Percentiles rank a stretch among this genome's conserved stretches.
Evolutionary conservation across 2,329 filamentous ascomycete genomes (phyloP).

Genomic region (Colletotrichum cordylinicola): DNA sequence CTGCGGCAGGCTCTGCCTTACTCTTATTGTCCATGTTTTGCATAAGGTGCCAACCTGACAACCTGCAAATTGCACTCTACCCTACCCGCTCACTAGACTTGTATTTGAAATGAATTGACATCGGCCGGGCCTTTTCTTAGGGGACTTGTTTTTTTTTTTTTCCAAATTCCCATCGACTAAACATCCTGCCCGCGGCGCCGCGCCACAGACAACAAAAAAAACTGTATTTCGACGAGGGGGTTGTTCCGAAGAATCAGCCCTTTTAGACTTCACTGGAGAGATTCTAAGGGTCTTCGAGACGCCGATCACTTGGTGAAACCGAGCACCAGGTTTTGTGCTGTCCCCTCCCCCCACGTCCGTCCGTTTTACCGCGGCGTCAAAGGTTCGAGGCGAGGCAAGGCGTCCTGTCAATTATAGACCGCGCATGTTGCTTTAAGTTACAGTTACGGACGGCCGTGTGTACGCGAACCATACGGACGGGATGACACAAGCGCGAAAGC

Average conservation of each 20-base stretch:
- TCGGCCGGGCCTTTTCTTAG: background rate
- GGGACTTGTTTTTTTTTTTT: background rate
- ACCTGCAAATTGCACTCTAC: background rate
- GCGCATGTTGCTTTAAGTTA: background rate
- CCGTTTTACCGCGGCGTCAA: background rate
- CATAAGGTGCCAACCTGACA: background rate
- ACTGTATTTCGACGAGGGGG: background rate
- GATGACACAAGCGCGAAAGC: background rate
- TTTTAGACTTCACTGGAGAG: background rate
- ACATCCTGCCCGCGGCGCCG: background rate
- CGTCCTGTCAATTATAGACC: background rate
- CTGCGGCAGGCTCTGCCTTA: slow-evolving; percentile 4
- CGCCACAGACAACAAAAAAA: background rate
- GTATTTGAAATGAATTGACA: slow-evolving; percentile 1
- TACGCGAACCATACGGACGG: background rate
- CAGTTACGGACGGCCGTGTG: background rate
- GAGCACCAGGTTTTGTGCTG: background rate
- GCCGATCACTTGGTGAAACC: background rate
- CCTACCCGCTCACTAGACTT: background rate
- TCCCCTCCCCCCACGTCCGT: background rate
- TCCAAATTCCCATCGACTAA: background rate
- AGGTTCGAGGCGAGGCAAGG: background rate
- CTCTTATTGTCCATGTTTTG: slow-evolving; percentile 3
- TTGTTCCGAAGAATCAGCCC: background rate
- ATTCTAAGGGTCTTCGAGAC: background rate